Evolutionary conservation across 495 filamentous ascomycete genomes (phyloP), one percentile per base, ranked within the genome.

Genomic region (Acidiella bohemica): DNA sequence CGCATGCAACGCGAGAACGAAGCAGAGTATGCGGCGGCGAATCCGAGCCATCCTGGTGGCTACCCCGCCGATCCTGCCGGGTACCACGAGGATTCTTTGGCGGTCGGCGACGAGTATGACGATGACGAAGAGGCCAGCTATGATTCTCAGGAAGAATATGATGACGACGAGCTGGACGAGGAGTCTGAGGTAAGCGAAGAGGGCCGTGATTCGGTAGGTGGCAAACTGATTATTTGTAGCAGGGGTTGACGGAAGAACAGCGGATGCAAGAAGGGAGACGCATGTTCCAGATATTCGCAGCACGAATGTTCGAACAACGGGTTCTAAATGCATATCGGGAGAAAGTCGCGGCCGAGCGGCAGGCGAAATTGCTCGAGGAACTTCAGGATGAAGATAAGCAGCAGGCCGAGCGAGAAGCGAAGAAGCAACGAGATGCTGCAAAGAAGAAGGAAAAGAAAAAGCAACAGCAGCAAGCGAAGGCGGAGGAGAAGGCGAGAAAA

Each of bases 211-310:
- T 20, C 10, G n/a, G 16, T 26, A 32, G n/a, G n/a, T 49, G 17
- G 44, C 43, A 13, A 19, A 18, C 23, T 36, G 14, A 33, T 11
- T 4, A 30, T 36, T 39, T 49, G 27, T 56, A 95, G 90, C 85
- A 93, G 53, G 74, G 81, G 21, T 92, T 96, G 84, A 94, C 85
- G 11, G 88, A 96, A 63, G 83, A 92, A 57, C 88, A 99, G 62
- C 82, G 90, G 24, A 96, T 99, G 90, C 85, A 99, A 55, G 90
- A 97, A 65, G 90, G 90, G 34, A 74, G 92, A 35, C 71, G 90
- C 44, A 99, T 99, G 90, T 99, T 99, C 58, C 90, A 99, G 58
- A 99, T 99, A 57, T 97, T 99, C 60, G 90, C 90, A 37, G 90
- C 90, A 27, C 73, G 90, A 47, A 99, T 99, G 90, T 99, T 99